Evolutionary conservation across 805 yeast species (phyloP), one percentile per base, ranked within the genome.

Genomic region (Candida peoriensis): DNA sequence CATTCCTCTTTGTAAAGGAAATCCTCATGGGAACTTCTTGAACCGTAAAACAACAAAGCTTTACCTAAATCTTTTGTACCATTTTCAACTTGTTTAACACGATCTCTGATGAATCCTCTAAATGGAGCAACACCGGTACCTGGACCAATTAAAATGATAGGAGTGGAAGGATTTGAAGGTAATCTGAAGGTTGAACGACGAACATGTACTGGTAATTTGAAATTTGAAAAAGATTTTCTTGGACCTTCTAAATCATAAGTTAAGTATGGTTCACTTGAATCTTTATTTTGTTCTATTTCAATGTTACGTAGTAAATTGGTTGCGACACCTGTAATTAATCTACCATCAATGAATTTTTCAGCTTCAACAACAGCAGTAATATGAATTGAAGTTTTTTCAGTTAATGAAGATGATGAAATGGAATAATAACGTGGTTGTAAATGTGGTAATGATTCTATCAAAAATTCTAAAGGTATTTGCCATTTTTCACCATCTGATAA

Each of bases 111-210:
- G 48, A 90, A 90, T 4, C 95, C 98, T 66, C 98, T 80, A 69
- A 93, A 86, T 42, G 98, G 98, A 8, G 98, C 97, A 33, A 90
- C 90, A 60, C 98, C 98, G 4, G 98, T 93, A 46, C 98, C 98
- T 30, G 98, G 97, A 20, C 98, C 98, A 53, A 90, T 73, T 82
- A 89, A 76, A 50, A 90, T 87, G 16, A 90, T 72, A 13, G 97
- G 97, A 21, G 80, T 76, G 4, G 74, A 61, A 21, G 94, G 81
- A 55, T 86, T 85, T 7, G 88, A 70, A 15, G 98, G 98, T 44
- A 93, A 70, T 68, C 88, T 89, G 70, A 90, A 93, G 38, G 90
- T 83, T 6, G 97, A 89, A 62, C 93, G 87, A 63, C 97, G 85
- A 30, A 93, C 82, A 57, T 89, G 96, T 27, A 93, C 81, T 5